Evolutionary conservation across 768 basidiomycete genomes (phyloP).

Genomic region (Tubosaeta sp.): DNA sequence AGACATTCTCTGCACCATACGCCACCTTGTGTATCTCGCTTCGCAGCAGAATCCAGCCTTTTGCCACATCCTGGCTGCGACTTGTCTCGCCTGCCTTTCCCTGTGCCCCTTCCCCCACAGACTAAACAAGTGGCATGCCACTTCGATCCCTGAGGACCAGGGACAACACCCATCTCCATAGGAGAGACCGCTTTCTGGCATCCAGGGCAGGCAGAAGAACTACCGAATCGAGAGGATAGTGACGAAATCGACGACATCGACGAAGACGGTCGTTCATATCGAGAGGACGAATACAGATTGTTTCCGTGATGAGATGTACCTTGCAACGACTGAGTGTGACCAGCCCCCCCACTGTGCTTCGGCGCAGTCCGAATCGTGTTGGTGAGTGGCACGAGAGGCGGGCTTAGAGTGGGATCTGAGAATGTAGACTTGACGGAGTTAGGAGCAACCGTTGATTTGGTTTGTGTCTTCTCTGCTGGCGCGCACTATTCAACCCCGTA

Average conservation of each 20-base stretch:
- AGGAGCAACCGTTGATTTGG: conserved; percentile 10
- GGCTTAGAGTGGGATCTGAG: conserved; percentile 8
- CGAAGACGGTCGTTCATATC: conserved; percentile 24
- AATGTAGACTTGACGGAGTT: conserved; percentile 10
- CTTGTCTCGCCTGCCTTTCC: conserved; percentile 44
- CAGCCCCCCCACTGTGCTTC: conserved; percentile 3
- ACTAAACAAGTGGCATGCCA: conserved; percentile 79
- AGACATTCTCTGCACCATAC: conserved; percentile 86
- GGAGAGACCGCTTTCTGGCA: conserved; percentile 69
- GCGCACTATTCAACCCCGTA: conserved; percentile 35
- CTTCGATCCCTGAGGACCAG: conserved; percentile 74
- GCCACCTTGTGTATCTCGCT: conserved; percentile 59
- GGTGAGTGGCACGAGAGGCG: conserved; percentile 19
- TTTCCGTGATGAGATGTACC: conserved; percentile 10
- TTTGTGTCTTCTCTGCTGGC: conserved; percentile 32
- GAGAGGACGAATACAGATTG: conserved; percentile 26
- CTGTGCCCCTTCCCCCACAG: conserved; percentile 65
- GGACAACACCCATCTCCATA: conserved; percentile 84
- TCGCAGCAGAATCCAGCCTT: conserved; percentile 78
- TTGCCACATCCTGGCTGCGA: conserved; percentile 78
- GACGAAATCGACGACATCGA: conserved; percentile 16
- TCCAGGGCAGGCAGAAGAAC: conserved; percentile 61
- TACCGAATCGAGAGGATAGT: conserved; percentile 30
- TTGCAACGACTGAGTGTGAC: conserved; percentile 9
- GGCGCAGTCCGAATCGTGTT: conserved; percentile 13